Percentiles rank a stretch among this genome's conserved stretches.
Evolutionary conservation across 164 flowering plant genomes (phyloP).

Genomic region (Platanus orientalis): DNA sequence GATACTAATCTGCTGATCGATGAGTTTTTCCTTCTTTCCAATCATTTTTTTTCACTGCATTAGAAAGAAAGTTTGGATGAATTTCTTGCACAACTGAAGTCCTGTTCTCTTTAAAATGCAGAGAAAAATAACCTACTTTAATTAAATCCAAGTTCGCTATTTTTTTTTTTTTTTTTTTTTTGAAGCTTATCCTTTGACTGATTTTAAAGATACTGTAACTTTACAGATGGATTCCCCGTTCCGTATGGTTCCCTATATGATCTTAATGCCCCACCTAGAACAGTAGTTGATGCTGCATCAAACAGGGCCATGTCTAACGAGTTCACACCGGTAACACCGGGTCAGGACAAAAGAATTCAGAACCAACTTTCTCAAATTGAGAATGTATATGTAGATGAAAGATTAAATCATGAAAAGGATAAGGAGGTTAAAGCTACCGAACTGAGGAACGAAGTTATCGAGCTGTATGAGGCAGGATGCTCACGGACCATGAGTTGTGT

Average conservation of each 20-base stretch:
- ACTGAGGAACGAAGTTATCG: background rate
- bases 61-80: background rate
- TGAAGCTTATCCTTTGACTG: background rate
- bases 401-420: constrained; percentile 8
- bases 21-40: background rate
- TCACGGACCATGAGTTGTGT: background rate
- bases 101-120: background rate
- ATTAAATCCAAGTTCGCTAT: too few relatives aligned
- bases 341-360: background rate
- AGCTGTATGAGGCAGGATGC: too few relatives aligned
- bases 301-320: constrained; percentile 10
- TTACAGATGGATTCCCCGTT: constrained; percentile 27
- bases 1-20: background rate
- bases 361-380: constrained; percentile 5
- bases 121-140: too few relatives aligned
- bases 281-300: constrained; percentile 12
- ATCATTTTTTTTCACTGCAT: background rate
- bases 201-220: background rate
- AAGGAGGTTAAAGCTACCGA: constrained; percentile 10
- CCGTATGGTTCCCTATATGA: constrained; percentile 14
- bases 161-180: too few relatives aligned
- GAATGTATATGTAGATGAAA: background rate
- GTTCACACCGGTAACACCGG: constrained; percentile 18
- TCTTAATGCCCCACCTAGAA: constrained; percentile 21
- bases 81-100: background rate